These are phyloP conservation scores for Zymoseptoria passerinii DNA, from an alignment of 2,329 filamentous ascomycete genomes.

Conservation along the genomic window DNA sequence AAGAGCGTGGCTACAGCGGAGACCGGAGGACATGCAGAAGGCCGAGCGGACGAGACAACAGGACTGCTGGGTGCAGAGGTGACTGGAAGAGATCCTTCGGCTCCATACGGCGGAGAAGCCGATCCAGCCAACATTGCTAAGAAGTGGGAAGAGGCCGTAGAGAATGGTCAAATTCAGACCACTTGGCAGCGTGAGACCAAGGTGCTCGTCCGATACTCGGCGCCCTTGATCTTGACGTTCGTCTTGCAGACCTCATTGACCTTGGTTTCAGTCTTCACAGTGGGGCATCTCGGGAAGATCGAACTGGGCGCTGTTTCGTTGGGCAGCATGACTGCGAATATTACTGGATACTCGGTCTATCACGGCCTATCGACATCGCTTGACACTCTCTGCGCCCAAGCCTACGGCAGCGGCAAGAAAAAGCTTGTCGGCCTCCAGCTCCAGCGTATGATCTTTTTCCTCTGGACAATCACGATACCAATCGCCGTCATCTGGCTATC, in stretches of 20 bases:
- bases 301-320: constrained; percentile 42
- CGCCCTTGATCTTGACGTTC: constrained; percentile 40
- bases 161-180: constrained; percentile 71
- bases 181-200: constrained; percentile 87
- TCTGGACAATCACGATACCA: constrained; percentile 63
- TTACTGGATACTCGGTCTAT: constrained; percentile 42
- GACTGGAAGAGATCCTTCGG: constrained; percentile 17
- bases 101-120: constrained; percentile 40
- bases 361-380: constrained; percentile 74
- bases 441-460: constrained; percentile 72
- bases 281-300: constrained; percentile 42
- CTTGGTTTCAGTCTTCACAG: constrained; percentile 41
- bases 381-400: constrained; percentile 88
- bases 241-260: constrained; percentile 43
- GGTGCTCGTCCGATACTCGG: constrained; percentile 51
- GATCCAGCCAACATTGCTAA: constrained; percentile 54
- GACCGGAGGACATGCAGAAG: constrained; percentile 8
- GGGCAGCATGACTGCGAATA: constrained; percentile 42
- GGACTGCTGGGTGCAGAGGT: constrained; percentile 38
- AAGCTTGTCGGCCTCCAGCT: constrained; percentile 79
- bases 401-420: constrained; percentile 84
- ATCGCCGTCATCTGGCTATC: constrained; percentile 64
- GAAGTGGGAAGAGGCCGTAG: constrained; percentile 80
- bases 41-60: constrained; percentile 36
- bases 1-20: constrained; percentile 25